These are phyloP conservation scores for Ballota nigra DNA, from an alignment of 257 asterid genomes.

Conservation along the genomic window DNA sequence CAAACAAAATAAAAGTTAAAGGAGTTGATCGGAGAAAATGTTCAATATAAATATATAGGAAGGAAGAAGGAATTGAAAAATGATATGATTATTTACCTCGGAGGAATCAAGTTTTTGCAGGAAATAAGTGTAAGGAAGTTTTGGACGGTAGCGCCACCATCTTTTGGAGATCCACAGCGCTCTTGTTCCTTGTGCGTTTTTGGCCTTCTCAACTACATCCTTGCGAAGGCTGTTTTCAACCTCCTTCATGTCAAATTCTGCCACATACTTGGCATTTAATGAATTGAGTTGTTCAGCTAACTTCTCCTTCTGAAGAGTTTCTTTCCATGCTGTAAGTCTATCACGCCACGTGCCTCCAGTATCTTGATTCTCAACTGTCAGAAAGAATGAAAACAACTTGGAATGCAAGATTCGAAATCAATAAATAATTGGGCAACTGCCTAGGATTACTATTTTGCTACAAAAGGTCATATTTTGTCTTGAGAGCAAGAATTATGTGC, in stretches of 20 bases:
- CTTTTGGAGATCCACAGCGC: slow-evolving; percentile 95
- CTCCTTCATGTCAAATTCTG: slow-evolving; percentile 97
- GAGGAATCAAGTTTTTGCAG: slow-evolving; percentile 93
- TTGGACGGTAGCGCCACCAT: slow-evolving; percentile 99
- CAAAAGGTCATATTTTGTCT: not conserved
- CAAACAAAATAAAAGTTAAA: not conserved
- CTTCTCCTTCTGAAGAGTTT: slow-evolving; percentile 73
- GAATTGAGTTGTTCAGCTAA: slow-evolving; percentile 66
- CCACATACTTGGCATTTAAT: slow-evolving; percentile 67
- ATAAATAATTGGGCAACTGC: slow-evolving; percentile 4
- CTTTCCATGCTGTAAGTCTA: slow-evolving; percentile 80
- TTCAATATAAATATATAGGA: slow-evolving; percentile 12
- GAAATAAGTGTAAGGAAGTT: slow-evolving; percentile 92
- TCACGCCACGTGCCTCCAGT: slow-evolving; percentile 81
- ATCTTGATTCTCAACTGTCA: slow-evolving; percentile 51
- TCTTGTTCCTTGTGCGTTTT: slow-evolving; percentile 59
- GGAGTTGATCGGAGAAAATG: not conserved
- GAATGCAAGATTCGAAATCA: not conserved
- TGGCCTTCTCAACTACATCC: slow-evolving; percentile 75
- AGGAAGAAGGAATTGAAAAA: slow-evolving; percentile 19
- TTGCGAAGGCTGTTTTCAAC: slow-evolving; percentile 92
- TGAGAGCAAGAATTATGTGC: not conserved
- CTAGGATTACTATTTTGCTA: not conserved
- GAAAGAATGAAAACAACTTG: slow-evolving; percentile 13
- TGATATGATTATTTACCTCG: slow-evolving; percentile 53